Percentiles rank a stretch among this genome's conserved stretches.
Conservation (phyloP, 805 yeast species). For the Lachancea cidri region DNA sequence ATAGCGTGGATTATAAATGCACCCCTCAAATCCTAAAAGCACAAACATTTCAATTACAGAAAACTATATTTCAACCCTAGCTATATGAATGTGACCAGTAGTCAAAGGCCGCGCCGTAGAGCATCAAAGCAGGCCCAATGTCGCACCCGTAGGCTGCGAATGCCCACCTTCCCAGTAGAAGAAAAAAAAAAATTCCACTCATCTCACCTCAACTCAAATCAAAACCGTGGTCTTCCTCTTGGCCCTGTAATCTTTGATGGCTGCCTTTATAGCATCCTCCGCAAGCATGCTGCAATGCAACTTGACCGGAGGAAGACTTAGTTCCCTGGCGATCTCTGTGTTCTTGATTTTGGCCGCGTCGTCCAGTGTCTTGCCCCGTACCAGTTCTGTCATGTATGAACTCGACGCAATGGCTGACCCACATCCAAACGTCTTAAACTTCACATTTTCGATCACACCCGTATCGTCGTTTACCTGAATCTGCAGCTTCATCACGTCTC, state of each 20-base stretch:
- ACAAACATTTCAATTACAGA: background rate
- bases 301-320: conserved; percentile 94
- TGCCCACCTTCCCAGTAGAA: no score
- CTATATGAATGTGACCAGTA: background rate
- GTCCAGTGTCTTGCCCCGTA: conserved; percentile 89
- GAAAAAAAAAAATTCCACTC: no score
- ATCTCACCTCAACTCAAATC: no score
- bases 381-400: conserved; percentile 90
- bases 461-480: conserved; percentile 87
- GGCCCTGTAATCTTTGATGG: conserved; percentile 88
- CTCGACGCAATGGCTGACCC: conserved; percentile 97
- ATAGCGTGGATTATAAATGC: background rate
- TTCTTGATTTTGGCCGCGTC: conserved; percentile 92
- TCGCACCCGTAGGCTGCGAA: no score
- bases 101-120: no score
- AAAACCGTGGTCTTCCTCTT: conserved; percentile 48
- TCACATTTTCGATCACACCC: conserved; percentile 90
- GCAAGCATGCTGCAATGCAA: conserved; percentile 98
- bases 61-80: background rate
- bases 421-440: conserved; percentile 98
- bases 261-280: conserved; percentile 96
- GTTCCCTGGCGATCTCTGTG: conserved; percentile 90
- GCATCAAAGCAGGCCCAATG: no score
- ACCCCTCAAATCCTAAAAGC: background rate
- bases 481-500: conserved; percentile 97